A percentile compares a stretch with the other conserved stretches of the same genome.
These are phyloP conservation scores for Didymella pomorum DNA, from an alignment of 2,329 filamentous ascomycete genomes.

Conservation along the genomic window DNA sequence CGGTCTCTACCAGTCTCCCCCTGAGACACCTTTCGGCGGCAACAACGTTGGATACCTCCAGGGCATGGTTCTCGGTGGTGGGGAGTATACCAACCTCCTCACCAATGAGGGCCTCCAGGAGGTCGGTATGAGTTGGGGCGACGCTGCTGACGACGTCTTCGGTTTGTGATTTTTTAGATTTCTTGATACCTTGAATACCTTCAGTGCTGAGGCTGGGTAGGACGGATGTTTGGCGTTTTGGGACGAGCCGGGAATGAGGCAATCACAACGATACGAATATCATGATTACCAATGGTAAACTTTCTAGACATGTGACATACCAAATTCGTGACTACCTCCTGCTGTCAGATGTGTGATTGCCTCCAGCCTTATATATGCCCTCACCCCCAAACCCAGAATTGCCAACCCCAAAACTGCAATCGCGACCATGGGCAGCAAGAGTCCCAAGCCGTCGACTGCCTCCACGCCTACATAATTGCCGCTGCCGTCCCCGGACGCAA, in stretches of 20 bases:
- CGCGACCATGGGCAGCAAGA: neutral
- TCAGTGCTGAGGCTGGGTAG: neutral
- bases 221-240: neutral
- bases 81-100: neutral
- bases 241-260: neutral
- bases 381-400: neutral
- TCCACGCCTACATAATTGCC: neutral
- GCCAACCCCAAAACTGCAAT: neutral
- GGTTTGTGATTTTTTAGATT: too few species aligned
- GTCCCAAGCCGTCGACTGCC: neutral
- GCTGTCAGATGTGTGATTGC: neutral
- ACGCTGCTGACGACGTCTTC: conserved; percentile 44
- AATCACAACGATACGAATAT: neutral
- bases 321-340: neutral
- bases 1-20: neutral
- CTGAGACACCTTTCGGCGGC: conserved; percentile 1
- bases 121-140: conserved; percentile 25
- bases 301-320: neutral
- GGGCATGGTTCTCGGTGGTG: conserved; percentile 5
- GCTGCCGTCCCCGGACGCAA: neutral
- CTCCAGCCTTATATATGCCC: neutral
- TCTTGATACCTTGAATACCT: neutral
- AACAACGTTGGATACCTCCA: conserved; percentile 3
- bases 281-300: conserved; percentile 7
- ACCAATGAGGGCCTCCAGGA: conserved; percentile 3